Evolutionary conservation across 495 filamentous ascomycete genomes (phyloP), one percentile per base, ranked within the genome.

Genomic region (Copromyces sp.): DNA sequence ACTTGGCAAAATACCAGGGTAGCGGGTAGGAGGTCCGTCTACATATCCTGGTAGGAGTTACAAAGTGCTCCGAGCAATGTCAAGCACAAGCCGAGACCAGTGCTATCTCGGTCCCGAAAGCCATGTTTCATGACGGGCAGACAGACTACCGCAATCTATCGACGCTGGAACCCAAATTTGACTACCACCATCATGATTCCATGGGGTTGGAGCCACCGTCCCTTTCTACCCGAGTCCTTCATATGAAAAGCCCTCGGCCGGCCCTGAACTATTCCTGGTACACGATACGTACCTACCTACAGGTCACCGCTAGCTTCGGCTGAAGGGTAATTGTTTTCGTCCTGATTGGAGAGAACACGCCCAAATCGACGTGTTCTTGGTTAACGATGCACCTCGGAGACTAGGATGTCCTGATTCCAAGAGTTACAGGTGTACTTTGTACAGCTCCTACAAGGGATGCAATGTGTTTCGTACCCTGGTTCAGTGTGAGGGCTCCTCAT

Each of bases 261-360:
- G 68, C 39, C 40, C n/a, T 61, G 47, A 47, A 42, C 53, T 70
- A 65, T 41, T 65, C 72, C 45, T 69, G 75, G 69, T 69, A 59
- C 41, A 40, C 70, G 74, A 53, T 75, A 70, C 70, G 42, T 75
- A 70, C 70, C 71, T 69, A 59, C 68, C 68, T 72, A 65, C 24
- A 65, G 53, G 68, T 37, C 69, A 41, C 73, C 41, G 41, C 75
- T 77, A 74, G 75, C 75, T 70, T 75, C 74, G 75, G 78, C 72
- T 74, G 73, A 72, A 76, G 69, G 40, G 35, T 32, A 24, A 69
- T 71, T 73, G 72, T 69, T 71, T 17, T 73, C 70, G 44, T 72
- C 70, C 70, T 78, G 74, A 76, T 79, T 80, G 74, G 79, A 73
- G 74, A 74, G 68, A 39, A 32, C 71, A 44, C 39, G 73, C 59